Evolutionary conservation across 1,139 yeast genomes (phyloP), one percentile per base, ranked within the genome.

Genomic region (Lodderomyces metapsilosis): DNA sequence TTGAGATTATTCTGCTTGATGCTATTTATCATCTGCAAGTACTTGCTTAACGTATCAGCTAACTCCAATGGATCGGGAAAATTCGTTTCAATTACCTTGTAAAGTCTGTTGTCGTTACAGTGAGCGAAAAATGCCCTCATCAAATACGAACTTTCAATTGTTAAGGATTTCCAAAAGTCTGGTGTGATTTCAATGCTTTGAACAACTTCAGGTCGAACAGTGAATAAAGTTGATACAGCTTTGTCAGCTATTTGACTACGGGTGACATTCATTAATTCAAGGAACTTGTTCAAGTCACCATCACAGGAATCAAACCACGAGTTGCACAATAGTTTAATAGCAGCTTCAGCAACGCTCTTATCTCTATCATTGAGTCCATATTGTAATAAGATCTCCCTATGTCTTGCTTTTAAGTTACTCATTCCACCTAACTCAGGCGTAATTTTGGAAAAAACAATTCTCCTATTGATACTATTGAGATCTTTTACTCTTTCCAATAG

Each of bases 351-450:
- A 1, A 92, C 98, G 5, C 71, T 55, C 6, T 74, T 78, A 48
- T 91, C 96, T 50, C 98, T 79, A 61, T 92, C 98, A 49, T 80
- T 80, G 39, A 92, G 68, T 1, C 98, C 98, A 89, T 95, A 87
- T 38, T 74, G 71, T 24, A 92, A 68, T 17, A 92, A 59, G 48
- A 76, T 74, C 45, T 85, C 92, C 39, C 96, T 67, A 39, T 78
- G 70, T n/a, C 68, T 68, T 36, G 77, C 66, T 39, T 79, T 41
- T 5, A 92, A 66, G 6, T 73, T 68, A 39, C 82, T 68, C 56
- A 86, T 83, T 46, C 80, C 86, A 5, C 87, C 87, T 51, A 88
- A 66, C 30, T 82, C 84, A 44, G 81, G 82, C 43, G 88, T 63
- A 1, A 86, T 71, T 44, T 87, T 74, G 1, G 92, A 72, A 60